Conservation (phyloP, 257 asterid genomes). For the Nicotiana knightiana region DNA sequence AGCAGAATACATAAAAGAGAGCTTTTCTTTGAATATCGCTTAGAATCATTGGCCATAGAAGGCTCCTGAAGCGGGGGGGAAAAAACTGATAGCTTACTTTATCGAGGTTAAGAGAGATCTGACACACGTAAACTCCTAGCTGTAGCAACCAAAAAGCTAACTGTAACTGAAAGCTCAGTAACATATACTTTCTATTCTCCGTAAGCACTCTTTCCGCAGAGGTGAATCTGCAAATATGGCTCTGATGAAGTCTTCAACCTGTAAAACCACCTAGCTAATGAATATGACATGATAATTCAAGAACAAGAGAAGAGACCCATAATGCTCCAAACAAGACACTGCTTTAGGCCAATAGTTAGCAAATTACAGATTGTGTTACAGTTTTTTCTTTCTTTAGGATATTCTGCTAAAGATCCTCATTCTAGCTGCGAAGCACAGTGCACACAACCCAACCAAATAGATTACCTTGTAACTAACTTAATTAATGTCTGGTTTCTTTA, state of each 20-base stretch:
- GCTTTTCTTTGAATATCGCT: not conserved
- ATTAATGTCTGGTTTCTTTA: not conserved
- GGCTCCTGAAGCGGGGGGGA: not conserved
- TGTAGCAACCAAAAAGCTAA: not conserved
- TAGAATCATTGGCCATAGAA: not conserved
- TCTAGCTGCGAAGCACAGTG: not conserved
- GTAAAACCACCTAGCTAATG: constrained; percentile 19
- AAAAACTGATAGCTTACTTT: not conserved
- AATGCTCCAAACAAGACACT: not conserved
- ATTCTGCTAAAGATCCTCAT: not conserved
- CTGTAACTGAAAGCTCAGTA: not conserved
- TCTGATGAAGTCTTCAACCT: constrained; percentile 81
- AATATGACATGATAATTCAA: not conserved
- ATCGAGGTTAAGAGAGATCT: not conserved
- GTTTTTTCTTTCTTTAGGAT: not conserved
- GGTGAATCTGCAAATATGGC: constrained; percentile 93
- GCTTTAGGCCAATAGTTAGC: not conserved
- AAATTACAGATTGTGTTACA: not conserved
- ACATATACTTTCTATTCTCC: constrained; percentile 44
- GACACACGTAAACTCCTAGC: not conserved
- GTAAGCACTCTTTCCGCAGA: constrained; percentile 77
- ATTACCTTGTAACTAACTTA: not conserved
- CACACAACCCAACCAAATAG: not conserved
- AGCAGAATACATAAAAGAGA: not conserved
- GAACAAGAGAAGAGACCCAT: not conserved